Base-by-base conservation (phyloP, 495 filamentous ascomycete species). In the Neurospora tetraspora region DNA sequence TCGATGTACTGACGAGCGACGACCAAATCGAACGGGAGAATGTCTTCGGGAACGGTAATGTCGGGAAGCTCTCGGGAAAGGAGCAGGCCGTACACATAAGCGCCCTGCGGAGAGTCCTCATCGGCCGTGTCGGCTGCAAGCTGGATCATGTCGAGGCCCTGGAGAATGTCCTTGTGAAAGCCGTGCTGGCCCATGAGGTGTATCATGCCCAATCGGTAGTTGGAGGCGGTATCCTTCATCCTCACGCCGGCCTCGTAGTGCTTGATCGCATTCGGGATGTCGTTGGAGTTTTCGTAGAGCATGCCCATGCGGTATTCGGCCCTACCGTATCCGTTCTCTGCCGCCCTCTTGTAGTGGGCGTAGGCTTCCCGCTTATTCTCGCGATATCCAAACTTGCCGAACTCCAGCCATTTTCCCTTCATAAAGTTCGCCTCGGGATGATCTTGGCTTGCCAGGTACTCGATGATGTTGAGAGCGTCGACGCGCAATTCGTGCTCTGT, bases 281-380 rank as follows among this genome's bases (percentile, higher is more conserved):
- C 94, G 76, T 96, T 97, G 8, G 93, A 93, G 76, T 89, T 92
- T 80, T 99, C 96, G 79, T 93, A 98, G 70, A 97, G 94, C 96
- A 98, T 98, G 70, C 96, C 96, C 80, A 99, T 97, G 37, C 96
- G 88, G 82, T 99, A 99, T 79, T 98, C 93, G 42, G 96, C 94
- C 72, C 96, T 86, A n/a, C 92, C 91, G 84, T 92, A 97, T n/a
- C 93, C 94, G 72, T 91, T 90, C 72, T 96, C 91, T 65, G 94
- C 92, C n/a, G 96, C 91, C 74, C 91, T 85, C 69, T 88, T 88
- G 82, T 97, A 99, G 76, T 89, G 91, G 68, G 89, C 81, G 80
- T 94, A 98, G 20, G 96, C 96, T 81, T 97, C 95, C 76, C 94
- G 94, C 82, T 96, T 97, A 83, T 98, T 95, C 73, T 92, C 84